These are phyloP conservation scores for Rhodomyrtus tomentosa DNA, from an alignment of 345 rosid species.

Conservation along the genomic window DNA sequence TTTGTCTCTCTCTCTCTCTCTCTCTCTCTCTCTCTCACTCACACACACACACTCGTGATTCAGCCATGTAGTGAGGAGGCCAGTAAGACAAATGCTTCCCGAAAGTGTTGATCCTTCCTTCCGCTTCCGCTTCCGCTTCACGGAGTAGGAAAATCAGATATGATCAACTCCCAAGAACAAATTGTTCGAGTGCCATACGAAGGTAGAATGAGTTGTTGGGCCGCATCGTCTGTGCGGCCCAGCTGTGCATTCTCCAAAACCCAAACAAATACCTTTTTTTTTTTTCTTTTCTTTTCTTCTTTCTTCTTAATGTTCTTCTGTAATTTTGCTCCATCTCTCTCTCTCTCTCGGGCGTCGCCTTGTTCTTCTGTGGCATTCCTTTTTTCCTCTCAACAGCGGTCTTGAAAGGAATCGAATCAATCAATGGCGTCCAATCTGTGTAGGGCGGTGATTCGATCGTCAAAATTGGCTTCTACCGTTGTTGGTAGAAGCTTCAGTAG, in stretches of 20 bases:
- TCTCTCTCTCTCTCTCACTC: background rate
- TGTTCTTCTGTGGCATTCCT: background rate
- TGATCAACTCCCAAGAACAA: no score
- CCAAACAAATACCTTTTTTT: background rate
- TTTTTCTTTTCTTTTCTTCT: no score
- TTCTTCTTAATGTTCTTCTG: background rate
- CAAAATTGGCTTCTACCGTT: conserved; percentile 14
- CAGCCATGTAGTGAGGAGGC: background rate
- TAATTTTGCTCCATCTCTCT: background rate
- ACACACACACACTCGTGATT: fast-evolving
- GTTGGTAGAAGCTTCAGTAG: conserved; percentile 35
- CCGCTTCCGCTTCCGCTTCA: background rate
- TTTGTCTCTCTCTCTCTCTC: background rate
- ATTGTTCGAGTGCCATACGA: no score
- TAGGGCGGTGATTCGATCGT: conserved; percentile 34
- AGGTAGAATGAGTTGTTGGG: background rate
- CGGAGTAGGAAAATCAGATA: background rate
- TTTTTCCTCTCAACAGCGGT: background rate
- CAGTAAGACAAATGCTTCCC: background rate
- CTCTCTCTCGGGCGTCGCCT: background rate
- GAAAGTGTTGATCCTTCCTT: background rate
- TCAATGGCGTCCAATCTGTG: conserved; percentile 53
- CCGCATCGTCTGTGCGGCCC: background rate
- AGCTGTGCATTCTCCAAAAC: background rate
- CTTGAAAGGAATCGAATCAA: background rate